Evolutionary conservation across 1,284 basidiomycete genomes (phyloP).

Genomic region (Thelephora terrestris): DNA sequence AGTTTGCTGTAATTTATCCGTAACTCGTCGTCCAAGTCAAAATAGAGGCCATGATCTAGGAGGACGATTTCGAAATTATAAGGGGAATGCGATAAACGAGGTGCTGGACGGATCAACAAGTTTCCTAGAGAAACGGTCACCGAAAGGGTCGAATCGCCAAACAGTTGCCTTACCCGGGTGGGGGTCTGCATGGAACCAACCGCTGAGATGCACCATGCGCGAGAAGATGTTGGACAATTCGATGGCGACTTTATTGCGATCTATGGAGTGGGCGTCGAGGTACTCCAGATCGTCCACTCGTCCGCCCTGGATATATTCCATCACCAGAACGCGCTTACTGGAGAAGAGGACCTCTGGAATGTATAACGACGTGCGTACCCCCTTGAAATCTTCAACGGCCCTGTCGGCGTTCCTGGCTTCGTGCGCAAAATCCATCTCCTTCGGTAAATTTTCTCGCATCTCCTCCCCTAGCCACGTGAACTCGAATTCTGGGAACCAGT

Average conservation of each 20-base stretch:
- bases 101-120: constrained; percentile 77
- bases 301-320: constrained; percentile 89
- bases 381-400: constrained; percentile 64
- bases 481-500: constrained; percentile 84
- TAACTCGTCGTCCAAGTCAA: constrained; percentile 73
- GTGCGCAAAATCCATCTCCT: constrained; percentile 91
- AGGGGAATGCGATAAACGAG: constrained; percentile 56
- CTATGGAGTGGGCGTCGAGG: constrained; percentile 77
- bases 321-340: constrained; percentile 80
- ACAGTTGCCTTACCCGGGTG: constrained; percentile 39
- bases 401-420: constrained; percentile 83
- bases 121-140: constrained; percentile 48
- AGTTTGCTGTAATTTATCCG: constrained; percentile 74
- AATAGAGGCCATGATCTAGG: constrained; percentile 88
- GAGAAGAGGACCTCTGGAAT: constrained; percentile 85
- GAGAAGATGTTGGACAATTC: constrained; percentile 88
- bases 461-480: constrained; percentile 93
- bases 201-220: constrained; percentile 95
- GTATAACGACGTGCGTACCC: constrained; percentile 75
- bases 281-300: constrained; percentile 87
- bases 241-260: constrained; percentile 88
- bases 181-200: constrained; percentile 85
- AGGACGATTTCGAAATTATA: constrained; percentile 94
- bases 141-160: not conserved
- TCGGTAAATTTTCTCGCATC: constrained; percentile 87